Conservation (phyloP, 495 filamentous ascomycete species). For the Penicillium chermesinum region DNA sequence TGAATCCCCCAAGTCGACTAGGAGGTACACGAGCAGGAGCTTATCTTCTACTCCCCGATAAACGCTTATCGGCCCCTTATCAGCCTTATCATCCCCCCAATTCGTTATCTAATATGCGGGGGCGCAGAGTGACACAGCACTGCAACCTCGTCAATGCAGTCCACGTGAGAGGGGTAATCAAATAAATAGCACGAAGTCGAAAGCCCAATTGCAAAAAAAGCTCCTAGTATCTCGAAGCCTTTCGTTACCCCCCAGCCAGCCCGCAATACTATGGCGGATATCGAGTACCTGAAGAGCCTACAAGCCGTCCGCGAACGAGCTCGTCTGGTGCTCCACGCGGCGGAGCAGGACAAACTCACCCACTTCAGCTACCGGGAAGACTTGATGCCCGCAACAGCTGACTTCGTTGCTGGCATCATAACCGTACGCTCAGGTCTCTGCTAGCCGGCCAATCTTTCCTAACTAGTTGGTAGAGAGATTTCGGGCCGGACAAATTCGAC, state of each 20-base stretch:
- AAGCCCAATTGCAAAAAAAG: too few species aligned
- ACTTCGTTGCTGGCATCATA: slow-evolving; percentile 32
- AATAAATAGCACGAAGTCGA: too few species aligned
- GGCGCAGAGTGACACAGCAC: not conserved
- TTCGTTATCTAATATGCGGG: not conserved
- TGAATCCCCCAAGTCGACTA: not conserved
- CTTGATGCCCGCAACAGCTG: slow-evolving; percentile 22
- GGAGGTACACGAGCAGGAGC: too few species aligned
- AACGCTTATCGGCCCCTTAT: not conserved
- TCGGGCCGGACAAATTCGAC: slow-evolving; percentile 69
- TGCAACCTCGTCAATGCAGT: not conserved
- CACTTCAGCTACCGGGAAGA: slow-evolving; percentile 32
- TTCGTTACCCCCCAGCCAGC: too few species aligned
- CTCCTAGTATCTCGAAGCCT: too few species aligned
- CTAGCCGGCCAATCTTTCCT: not conserved
- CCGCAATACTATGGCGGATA: slow-evolving; percentile 13
- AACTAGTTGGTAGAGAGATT: slow-evolving; percentile 62
- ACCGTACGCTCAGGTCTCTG: slow-evolving; percentile 13
- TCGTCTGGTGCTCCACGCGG: slow-evolving; percentile 26
- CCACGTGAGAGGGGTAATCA: not conserved
- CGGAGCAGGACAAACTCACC: slow-evolving; percentile 25
- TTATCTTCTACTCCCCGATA: not conserved
- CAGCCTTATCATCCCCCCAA: too few species aligned
- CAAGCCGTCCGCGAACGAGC: slow-evolving; percentile 34
- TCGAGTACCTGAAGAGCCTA: slow-evolving; percentile 31